Base-by-base conservation (phyloP, 306 rosid species). In the Macrotyloma uniflorum region DNA sequence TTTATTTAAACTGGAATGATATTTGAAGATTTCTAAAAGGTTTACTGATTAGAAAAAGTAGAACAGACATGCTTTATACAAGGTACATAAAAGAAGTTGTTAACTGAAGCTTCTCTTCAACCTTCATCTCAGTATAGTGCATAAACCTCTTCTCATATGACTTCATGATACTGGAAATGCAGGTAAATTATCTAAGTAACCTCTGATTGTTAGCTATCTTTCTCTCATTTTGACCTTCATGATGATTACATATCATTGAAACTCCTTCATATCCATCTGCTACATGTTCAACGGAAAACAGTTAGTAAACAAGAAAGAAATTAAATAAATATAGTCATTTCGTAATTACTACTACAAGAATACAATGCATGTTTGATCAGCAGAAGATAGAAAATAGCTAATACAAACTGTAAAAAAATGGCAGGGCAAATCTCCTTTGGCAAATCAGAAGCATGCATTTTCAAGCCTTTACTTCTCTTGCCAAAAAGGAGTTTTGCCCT, bases 381-480 rank as follows among this genome's bases (percentile, higher is more conserved):
- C 20, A 71, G 80, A 57, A 72, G 43, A 49, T 58, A 30, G 69
- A 33, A 59, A 70, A 58, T 43, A 30, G 43, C 28, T 20, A 20
- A 11, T 24, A 23, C 15, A 57, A 70, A 57, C 86, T 82, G 58
- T 79, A 4, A 26, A 76, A 75, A 62, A 87, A 90, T 90, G 86
- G 92, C 93, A 88, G 98, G 92, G 90, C 98, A 91, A 90, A 86
- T 91, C 93, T 93, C 91, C 98, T 91, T 93, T 91, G 96, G 97
- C 96, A 71, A 79, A 87, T 51, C 43, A 76, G 90, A 69, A 80
- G 49, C 36, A 73, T 46, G 71, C 81, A 72, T 35, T 42, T 18
- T 76, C 15, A 70, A 65, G 66, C 67, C 53, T 68, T 51, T 70
- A 24, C 69, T 75, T 66, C 72, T 72, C 64, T 79, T 91, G 93